Conservation (phyloP, 768 basidiomycete species). For the Amanita rubescens region DNA sequence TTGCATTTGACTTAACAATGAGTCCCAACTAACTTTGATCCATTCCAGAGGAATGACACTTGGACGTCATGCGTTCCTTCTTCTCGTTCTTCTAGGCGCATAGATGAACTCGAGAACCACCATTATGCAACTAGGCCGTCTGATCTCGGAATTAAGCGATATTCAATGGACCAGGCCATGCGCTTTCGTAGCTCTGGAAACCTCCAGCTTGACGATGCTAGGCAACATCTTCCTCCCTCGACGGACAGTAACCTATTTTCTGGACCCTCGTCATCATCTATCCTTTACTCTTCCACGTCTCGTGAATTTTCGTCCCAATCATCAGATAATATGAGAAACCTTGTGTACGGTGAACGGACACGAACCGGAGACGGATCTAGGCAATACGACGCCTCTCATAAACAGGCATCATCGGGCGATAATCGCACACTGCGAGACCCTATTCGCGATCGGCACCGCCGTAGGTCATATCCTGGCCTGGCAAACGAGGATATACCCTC, state of each 20-base stretch:
- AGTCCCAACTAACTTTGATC: not conserved
- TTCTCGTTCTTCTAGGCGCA: not conserved
- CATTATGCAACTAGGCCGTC: not conserved
- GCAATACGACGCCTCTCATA: not conserved
- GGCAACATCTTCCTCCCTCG: not conserved
- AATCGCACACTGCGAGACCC: not conserved
- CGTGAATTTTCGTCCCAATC: not conserved
- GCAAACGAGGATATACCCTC: conserved; percentile 5
- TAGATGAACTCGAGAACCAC: not conserved
- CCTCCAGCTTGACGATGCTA: not conserved
- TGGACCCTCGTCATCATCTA: not conserved
- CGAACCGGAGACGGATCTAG: not conserved
- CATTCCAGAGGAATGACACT: not conserved
- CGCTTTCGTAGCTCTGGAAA: not conserved
- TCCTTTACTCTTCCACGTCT: not conserved
- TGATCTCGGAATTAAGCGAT: not conserved
- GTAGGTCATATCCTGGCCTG: not conserved
- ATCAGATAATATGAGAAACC: not conserved
- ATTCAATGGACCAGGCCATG: not conserved
- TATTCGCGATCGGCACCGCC: not conserved
- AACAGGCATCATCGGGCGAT: not conserved
- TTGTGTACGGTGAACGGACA: not conserved
- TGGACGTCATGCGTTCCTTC: not conserved
- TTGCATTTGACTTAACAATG: not conserved
- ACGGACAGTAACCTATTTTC: not conserved